A percentile compares a stretch with the other conserved stretches of the same genome.
These are phyloP conservation scores for Xylariaceae sp. DNA, from an alignment of 2,329 filamentous ascomycete genomes.

Conservation along the genomic window DNA sequence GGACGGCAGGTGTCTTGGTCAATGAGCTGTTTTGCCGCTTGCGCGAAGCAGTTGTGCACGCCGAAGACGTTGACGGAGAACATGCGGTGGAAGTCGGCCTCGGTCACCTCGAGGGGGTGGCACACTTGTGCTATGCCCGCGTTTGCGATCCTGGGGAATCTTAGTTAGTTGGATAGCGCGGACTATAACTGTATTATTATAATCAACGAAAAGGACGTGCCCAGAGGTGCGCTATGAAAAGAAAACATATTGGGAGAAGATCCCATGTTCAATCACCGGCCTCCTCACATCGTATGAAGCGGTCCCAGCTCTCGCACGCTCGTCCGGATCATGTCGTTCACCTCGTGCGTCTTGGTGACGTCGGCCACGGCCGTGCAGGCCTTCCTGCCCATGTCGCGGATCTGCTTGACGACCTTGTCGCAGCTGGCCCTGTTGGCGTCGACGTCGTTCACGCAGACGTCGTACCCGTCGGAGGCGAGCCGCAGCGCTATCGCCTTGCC, in stretches of 20 bases:
- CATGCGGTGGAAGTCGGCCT: constrained; percentile 53
- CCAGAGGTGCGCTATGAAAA: no score
- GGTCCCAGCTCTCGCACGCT: constrained; percentile 50
- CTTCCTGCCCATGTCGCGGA: constrained; percentile 45
- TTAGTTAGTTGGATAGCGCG: no score
- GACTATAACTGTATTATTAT: no score
- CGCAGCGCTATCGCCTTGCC: constrained; percentile 59
- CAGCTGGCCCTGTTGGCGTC: constrained; percentile 45
- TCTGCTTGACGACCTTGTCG: constrained; percentile 48
- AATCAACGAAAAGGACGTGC: no score
- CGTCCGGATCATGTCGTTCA: constrained; percentile 43
- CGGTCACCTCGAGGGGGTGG: constrained; percentile 48
- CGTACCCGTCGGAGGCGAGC: constrained; percentile 59
- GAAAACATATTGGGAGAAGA: no score
- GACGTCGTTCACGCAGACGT: constrained; percentile 61
- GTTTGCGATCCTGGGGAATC: constrained; percentile 47
- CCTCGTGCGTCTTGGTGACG: constrained; percentile 51
- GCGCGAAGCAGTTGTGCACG: constrained; percentile 58
- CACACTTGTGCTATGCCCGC: constrained; percentile 58
- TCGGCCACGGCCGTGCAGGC: constrained; percentile 54
- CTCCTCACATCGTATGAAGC: constrained; percentile 34
- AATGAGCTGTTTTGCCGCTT: constrained; percentile 61
- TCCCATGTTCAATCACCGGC: no score
- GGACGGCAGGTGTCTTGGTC: constrained; percentile 45
- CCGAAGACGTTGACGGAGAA: constrained; percentile 62